These are phyloP conservation scores for Xylariaceae sp. DNA, from an alignment of 2,329 filamentous ascomycete genomes.

Conservation along the genomic window DNA sequence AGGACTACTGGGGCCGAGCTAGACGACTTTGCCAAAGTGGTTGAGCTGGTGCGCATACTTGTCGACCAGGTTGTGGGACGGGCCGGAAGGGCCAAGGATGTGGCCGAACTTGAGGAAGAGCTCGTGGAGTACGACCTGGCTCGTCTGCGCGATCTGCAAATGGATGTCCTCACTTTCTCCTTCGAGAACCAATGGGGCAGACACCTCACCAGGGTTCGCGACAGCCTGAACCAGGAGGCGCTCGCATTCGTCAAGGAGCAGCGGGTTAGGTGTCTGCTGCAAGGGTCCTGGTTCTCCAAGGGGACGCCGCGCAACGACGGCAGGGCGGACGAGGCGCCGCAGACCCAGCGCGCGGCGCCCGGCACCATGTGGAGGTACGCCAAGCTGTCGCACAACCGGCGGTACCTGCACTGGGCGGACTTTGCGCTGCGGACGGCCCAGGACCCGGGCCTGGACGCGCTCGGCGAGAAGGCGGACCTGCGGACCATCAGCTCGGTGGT, in stretches of 20 bases:
- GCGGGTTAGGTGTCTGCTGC: constrained; percentile 78
- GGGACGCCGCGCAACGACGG: constrained; percentile 38
- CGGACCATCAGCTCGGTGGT: constrained; percentile 85
- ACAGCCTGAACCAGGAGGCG: constrained; percentile 84
- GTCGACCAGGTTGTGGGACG: constrained; percentile 84
- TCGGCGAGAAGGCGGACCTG: constrained; percentile 80
- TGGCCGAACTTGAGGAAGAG: constrained; percentile 84
- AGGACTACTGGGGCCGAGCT: constrained; percentile 76
- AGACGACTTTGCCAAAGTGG: constrained; percentile 90
- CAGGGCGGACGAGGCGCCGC: constrained; percentile 29
- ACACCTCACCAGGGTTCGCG: constrained; percentile 81
- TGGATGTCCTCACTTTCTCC: constrained; percentile 82
- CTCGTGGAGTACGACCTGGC: constrained; percentile 74
- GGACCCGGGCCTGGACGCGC: constrained; percentile 63
- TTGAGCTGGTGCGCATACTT: constrained; percentile 82
- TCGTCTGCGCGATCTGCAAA: constrained; percentile 76
- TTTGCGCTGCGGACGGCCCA: constrained; percentile 59
- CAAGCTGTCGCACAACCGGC: constrained; percentile 81
- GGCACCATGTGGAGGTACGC: constrained; percentile 71
- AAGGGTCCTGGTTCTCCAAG: constrained; percentile 79
- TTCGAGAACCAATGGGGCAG: constrained; percentile 95
- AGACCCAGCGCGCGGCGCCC: constrained; percentile 33
- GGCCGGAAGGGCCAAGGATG: constrained; percentile 71
- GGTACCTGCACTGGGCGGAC: constrained; percentile 83
- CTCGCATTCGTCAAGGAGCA: constrained; percentile 97